Percentiles rank a stretch among this genome's conserved stretches.
Evolutionary conservation across 306 rosid species (phyloP).

Genomic region (Pyrus bretschneideri): DNA sequence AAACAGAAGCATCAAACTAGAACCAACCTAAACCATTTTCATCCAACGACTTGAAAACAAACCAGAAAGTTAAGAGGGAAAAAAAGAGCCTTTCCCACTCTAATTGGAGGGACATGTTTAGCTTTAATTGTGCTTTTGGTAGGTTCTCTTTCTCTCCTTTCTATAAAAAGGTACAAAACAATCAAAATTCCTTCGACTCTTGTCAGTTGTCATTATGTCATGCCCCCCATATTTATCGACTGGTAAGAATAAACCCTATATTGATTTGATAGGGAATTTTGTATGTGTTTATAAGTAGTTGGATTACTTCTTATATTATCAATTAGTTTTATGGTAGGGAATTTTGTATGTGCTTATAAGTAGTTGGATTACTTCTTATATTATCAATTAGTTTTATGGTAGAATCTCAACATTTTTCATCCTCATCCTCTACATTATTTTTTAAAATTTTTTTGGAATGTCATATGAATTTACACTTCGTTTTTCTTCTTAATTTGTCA

Average conservation of each 20-base stretch:
- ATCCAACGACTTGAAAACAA: slow-evolving; percentile 29
- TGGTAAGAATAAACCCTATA: no score
- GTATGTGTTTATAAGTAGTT: no score
- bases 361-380: no score
- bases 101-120: slow-evolving; percentile 14
- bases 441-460: neutral
- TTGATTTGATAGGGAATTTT: fast-evolving
- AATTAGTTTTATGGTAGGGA: no score
- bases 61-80: slow-evolving; percentile 11
- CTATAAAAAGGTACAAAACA: neutral
- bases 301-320: no score
- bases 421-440: neutral
- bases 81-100: slow-evolving; percentile 3
- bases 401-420: no score
- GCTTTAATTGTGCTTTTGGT: slow-evolving; percentile 9
- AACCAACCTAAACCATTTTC: slow-evolving; percentile 10
- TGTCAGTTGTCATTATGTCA: neutral
- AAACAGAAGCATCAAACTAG: slow-evolving; percentile 12
- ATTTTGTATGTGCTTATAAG: no score
- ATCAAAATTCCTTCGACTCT: neutral
- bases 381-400: no score
- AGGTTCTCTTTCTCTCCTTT: slow-evolving; percentile 19
- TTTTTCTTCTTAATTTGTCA: no score
- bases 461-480: neutral
- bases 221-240: neutral